These are phyloP conservation scores for Solanum stenotomum DNA, from an alignment of 257 asterid genomes.

Conservation along the genomic window DNA sequence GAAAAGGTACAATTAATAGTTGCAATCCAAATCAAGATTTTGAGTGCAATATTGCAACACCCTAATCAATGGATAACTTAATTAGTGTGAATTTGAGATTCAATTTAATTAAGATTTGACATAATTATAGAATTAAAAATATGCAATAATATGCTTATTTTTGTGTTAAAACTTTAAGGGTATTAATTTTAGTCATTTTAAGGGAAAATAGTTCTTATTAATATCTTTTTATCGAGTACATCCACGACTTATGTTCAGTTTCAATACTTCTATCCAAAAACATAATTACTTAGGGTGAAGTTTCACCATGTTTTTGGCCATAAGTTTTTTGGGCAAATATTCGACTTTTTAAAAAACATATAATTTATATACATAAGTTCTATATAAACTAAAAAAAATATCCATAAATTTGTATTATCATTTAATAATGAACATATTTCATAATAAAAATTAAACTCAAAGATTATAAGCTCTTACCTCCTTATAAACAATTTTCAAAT, in stretches of 20 bases:
- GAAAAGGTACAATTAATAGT: neutral
- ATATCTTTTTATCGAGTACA: neutral
- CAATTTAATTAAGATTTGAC: neutral
- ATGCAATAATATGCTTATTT: neutral
- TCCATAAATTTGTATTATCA: neutral
- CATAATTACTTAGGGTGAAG: neutral
- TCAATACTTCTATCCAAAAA: no score
- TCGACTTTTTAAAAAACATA: no score
- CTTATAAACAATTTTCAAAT: neutral
- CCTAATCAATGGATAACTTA: neutral
- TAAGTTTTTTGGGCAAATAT: no score
- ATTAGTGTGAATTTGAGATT: neutral
- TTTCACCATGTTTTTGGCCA: no score
- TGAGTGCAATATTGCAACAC: neutral
- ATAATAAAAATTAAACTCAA: no score
- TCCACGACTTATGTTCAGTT: neutral
- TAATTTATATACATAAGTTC: neutral
- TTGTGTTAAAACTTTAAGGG: no score
- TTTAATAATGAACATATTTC: no score
- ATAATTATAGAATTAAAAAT: no score
- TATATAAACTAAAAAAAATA: no score
- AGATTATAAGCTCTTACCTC: neutral
- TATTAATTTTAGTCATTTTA: neutral
- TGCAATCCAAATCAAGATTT: neutral
- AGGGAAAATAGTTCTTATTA: no score